phyloP scores from a whole-genome alignment of 2,329 filamentous ascomycete genomes.

The Neospermospora avenae region DNA sequence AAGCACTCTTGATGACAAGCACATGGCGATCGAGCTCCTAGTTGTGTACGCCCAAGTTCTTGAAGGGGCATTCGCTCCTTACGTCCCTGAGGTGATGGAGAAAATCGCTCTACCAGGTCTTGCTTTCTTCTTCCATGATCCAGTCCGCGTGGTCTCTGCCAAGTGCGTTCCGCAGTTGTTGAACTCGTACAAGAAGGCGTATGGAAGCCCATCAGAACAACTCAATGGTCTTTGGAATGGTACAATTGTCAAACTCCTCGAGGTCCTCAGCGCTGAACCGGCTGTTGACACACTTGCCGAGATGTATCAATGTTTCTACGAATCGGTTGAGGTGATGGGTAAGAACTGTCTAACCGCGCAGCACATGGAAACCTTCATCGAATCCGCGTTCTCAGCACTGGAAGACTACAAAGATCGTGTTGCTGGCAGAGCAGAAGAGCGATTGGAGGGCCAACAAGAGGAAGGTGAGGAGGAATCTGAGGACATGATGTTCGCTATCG shows the following conservation, averaged over 20 bases:
- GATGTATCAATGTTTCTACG: slow-evolving; percentile 99
- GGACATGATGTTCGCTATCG: slow-evolving; percentile 84
- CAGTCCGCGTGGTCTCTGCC: slow-evolving; percentile 89
- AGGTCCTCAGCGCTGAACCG: slow-evolving; percentile 89
- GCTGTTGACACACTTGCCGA: slow-evolving; percentile 95
- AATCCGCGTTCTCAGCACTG: slow-evolving; percentile 78
- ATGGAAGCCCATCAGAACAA: slow-evolving; percentile 75
- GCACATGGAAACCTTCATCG: slow-evolving; percentile 85
- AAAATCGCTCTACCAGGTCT: slow-evolving; percentile 92
- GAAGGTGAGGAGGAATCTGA: slow-evolving; percentile 89
- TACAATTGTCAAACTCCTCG: slow-evolving; percentile 86
- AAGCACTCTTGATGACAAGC: slow-evolving; percentile 94
- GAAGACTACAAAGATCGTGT: slow-evolving; percentile 93
- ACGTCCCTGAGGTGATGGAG: slow-evolving; percentile 90
- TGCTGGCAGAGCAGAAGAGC: slow-evolving; percentile 77
- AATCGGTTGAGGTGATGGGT: slow-evolving; percentile 91
- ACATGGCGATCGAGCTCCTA: slow-evolving; percentile 98
- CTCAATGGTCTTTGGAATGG: slow-evolving; percentile 79
- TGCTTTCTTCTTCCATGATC: slow-evolving; percentile 99
- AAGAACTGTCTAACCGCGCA: slow-evolving; percentile 73
- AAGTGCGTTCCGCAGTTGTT: slow-evolving; percentile 92
- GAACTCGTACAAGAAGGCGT: slow-evolving; percentile 90
- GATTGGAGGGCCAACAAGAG: slow-evolving; percentile 67
- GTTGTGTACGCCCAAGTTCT: slow-evolving; percentile 96
- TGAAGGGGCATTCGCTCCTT: slow-evolving; percentile 88